A percentile compares a stretch with the other conserved stretches of the same genome.
Evolutionary conservation across 2,329 filamentous ascomycete species (phyloP).

Genomic region (Pseudogymnoascus sp.): DNA sequence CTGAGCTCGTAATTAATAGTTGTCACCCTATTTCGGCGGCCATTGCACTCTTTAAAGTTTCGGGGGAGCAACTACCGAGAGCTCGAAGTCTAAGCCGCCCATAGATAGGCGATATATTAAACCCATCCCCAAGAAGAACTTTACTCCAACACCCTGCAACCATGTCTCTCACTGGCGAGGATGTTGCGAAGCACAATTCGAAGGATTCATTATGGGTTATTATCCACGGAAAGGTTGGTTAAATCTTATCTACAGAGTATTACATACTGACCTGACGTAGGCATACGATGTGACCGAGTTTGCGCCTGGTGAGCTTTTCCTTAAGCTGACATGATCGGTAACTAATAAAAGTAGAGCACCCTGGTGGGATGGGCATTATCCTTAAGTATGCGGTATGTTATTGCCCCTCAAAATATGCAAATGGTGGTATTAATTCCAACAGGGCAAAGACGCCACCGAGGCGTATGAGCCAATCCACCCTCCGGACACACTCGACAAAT

Average conservation of each 20-base stretch:
- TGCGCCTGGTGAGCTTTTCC: constrained; percentile 51
- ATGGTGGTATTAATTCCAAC: not conserved
- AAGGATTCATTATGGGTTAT: constrained; percentile 88
- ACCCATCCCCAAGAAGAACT: not conserved
- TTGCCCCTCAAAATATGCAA: not conserved
- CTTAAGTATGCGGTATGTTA: constrained; percentile 72
- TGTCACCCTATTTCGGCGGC: not conserved
- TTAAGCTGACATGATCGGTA: constrained; percentile 11
- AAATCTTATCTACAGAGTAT: constrained; percentile 7
- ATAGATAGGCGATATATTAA: not conserved
- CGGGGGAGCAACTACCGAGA: not conserved
- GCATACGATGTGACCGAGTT: constrained; percentile 88
- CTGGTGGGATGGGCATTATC: constrained; percentile 85
- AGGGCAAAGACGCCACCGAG: constrained; percentile 83
- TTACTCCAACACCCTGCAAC: not conserved
- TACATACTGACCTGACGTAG: constrained; percentile 46
- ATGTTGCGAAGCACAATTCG: constrained; percentile 66
- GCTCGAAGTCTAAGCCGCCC: not conserved
- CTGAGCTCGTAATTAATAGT: not conserved
- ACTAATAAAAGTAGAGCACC: constrained; percentile 54
- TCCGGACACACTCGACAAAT: constrained; percentile 81
- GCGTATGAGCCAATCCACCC: constrained; percentile 86
- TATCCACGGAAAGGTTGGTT: constrained; percentile 51
- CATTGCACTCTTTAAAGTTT: not conserved
- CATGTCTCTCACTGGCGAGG: constrained; percentile 40